Conservation (phyloP, 78 protist species). For the Paratrimastix pyriformis region DNA sequence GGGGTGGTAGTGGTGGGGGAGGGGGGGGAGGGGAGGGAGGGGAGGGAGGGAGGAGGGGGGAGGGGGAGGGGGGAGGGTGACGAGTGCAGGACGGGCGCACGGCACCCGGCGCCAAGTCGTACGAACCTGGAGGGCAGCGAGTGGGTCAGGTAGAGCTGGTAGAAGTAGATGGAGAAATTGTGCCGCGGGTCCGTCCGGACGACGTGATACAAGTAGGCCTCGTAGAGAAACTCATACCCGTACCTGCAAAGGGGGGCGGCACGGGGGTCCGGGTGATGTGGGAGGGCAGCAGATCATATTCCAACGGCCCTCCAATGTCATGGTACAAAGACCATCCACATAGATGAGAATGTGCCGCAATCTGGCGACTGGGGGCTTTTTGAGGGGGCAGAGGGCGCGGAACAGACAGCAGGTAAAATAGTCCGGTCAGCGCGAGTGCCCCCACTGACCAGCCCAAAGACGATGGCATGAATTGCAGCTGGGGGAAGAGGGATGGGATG, state of each 20-base stretch:
- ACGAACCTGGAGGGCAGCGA: not conserved
- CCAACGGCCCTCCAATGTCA: not conserved
- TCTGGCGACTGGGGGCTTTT: not conserved
- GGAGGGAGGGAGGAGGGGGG: no score
- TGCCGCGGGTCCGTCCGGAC: constrained; percentile 70
- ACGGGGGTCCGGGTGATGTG: not conserved
- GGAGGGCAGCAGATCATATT: not conserved
- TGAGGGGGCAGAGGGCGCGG: no score
- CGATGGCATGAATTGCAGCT: not conserved
- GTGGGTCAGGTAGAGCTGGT: constrained; percentile 43
- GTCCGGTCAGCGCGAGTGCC: not conserved
- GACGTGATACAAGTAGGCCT: constrained; percentile 63
- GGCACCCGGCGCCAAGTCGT: no score
- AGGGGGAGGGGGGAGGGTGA: no score
- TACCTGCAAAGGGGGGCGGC: constrained; percentile 1
- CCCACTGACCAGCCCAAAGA: no score
- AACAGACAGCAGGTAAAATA: constrained; percentile 17
- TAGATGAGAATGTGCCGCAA: not conserved
- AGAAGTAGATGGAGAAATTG: constrained; percentile 79
- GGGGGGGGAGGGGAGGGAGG: not conserved
- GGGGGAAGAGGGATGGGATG: not conserved
- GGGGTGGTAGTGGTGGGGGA: no score
- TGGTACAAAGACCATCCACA: not conserved
- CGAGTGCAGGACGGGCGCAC: no score
- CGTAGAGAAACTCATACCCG: constrained; percentile 37